Conservation (phyloP, 805 yeast genomes). For the Pichia cabralensis region DNA sequence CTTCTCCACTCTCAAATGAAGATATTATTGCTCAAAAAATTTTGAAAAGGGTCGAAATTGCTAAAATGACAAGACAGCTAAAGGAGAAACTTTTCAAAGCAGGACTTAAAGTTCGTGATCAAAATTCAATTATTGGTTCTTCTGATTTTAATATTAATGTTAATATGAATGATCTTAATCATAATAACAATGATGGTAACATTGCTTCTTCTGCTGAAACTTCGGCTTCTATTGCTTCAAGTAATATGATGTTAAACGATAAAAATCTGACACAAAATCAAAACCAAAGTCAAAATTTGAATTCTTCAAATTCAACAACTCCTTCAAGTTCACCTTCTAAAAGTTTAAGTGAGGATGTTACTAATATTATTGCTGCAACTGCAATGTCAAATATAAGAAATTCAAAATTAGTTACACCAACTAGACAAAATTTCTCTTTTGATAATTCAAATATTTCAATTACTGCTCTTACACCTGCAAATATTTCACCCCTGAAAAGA, state of each 20-base stretch:
- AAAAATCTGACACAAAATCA: not conserved
- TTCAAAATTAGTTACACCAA: conserved; percentile 10
- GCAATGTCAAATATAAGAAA: conserved; percentile 13
- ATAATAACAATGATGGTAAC: not conserved
- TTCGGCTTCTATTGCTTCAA: not conserved
- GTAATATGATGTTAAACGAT: too few species aligned
- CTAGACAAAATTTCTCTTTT: conserved; percentile 1
- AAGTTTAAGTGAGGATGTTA: conserved; percentile 9
- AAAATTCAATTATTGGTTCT: conserved; percentile 9
- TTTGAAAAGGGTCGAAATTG: conserved; percentile 35
- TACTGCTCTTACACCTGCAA: conserved; percentile 8
- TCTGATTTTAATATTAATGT: not conserved
- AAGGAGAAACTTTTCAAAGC: conserved; percentile 33
- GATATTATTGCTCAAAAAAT: conserved; percentile 35
- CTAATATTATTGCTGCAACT: conserved; percentile 12
- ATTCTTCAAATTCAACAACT: conserved; percentile 4
- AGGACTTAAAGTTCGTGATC: conserved; percentile 28
- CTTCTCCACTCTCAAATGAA: conserved; percentile 18
- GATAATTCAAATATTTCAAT: conserved; percentile 2
- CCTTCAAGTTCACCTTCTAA: conserved; percentile 15
- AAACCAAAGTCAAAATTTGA: not conserved
- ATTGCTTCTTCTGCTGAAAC: not conserved
- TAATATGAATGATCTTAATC: not conserved
- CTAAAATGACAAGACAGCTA: conserved; percentile 35
- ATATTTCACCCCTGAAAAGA: conserved; percentile 23